Evolutionary conservation across 1,284 basidiomycete genomes (phyloP).

Genomic region (Ceratorhiza oryzae-sativae): DNA sequence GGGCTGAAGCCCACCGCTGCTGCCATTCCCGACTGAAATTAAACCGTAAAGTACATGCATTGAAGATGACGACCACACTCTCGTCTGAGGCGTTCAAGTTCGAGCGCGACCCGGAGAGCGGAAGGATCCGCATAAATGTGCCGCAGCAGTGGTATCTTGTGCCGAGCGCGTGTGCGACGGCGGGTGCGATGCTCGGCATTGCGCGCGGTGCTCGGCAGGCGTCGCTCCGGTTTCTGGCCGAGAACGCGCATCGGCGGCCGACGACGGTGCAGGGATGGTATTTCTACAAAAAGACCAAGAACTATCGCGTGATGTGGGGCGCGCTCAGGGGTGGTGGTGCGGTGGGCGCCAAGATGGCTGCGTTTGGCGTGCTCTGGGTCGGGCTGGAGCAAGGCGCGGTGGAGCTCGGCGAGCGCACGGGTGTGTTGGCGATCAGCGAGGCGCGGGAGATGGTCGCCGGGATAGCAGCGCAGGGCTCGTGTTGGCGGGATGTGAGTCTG

Average conservation of each 20-base stretch:
- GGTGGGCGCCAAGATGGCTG: constrained; percentile 64
- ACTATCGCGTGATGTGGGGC: constrained; percentile 78
- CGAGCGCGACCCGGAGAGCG: constrained; percentile 23
- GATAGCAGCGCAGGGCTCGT: constrained; percentile 62
- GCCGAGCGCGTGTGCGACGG: constrained; percentile 62
- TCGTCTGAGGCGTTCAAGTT: constrained; percentile 11
- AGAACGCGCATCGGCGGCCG: constrained; percentile 75
- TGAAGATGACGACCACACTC: constrained; percentile 18
- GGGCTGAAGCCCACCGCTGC: not conserved
- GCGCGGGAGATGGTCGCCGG: constrained; percentile 69
- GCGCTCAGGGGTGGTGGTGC: constrained; percentile 70
- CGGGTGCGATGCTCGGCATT: constrained; percentile 71
- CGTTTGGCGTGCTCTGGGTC: constrained; percentile 67
- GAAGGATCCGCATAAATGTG: constrained; percentile 47
- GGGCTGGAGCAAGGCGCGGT: constrained; percentile 64
- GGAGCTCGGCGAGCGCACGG: constrained; percentile 47
- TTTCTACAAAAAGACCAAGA: constrained; percentile 91
- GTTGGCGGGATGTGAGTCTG: constrained; percentile 28
- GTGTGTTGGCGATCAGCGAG: constrained; percentile 55
- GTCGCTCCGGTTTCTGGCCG: constrained; percentile 60
- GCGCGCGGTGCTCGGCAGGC: constrained; percentile 69
- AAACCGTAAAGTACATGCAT: constrained; percentile 14
- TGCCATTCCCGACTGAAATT: not conserved
- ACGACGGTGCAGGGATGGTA: constrained; percentile 87
- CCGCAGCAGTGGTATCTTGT: constrained; percentile 56